These are phyloP conservation scores for Balakata baccata DNA, from an alignment of 345 rosid species.

Conservation along the genomic window DNA sequence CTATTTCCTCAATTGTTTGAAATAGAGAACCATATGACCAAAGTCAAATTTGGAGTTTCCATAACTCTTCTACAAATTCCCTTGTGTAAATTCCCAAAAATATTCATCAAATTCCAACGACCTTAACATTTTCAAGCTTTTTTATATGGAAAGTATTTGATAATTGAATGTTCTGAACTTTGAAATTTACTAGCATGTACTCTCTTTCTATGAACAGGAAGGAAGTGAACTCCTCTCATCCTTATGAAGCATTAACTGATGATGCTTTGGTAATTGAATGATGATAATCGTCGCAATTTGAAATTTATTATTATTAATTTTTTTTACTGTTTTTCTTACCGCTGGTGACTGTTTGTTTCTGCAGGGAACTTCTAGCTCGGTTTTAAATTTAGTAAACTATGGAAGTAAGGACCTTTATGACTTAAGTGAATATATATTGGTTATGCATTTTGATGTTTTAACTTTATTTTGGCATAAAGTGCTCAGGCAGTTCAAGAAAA, in stretches of 20 bases:
- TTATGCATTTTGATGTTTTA: neutral
- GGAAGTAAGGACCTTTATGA: conserved; percentile 40
- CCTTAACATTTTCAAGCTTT: neutral
- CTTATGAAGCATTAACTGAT: conserved; percentile 38
- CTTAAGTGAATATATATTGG: neutral
- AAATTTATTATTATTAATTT: neutral
- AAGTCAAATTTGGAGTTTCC: too few relatives aligned
- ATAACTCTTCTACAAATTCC: too few relatives aligned
- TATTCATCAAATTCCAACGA: too few relatives aligned
- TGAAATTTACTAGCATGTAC: neutral
- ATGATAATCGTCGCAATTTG: neutral
- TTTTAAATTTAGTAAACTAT: conserved; percentile 46
- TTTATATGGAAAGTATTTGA: neutral
- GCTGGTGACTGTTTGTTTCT: neutral
- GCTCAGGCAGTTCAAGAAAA: neutral
- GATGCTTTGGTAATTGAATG: conserved; percentile 46
- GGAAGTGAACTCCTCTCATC: conserved; percentile 42
- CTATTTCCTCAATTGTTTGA: too few relatives aligned
- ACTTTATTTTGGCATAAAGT: conserved; percentile 2
- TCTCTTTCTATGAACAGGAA: conserved; percentile 38
- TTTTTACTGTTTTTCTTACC: neutral
- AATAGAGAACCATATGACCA: too few relatives aligned
- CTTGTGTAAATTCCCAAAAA: too few relatives aligned
- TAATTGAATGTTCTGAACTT: neutral
- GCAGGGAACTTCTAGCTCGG: conserved; percentile 39